phyloP scores from a whole-genome alignment of 306 rosid genomes.

The Fragaria iinumae region DNA sequence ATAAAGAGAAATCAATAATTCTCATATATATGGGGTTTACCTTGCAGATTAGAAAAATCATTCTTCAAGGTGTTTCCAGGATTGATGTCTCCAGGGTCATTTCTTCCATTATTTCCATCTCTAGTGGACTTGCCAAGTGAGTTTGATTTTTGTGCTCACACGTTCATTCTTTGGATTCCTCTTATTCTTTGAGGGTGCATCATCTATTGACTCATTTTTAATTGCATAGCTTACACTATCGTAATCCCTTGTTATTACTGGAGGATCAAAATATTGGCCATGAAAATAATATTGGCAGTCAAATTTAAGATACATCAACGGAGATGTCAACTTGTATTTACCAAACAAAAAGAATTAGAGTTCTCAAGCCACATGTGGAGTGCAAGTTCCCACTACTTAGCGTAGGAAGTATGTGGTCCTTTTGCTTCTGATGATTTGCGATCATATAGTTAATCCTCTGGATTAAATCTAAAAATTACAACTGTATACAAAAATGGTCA shows the following conservation, averaged over 20 bases:
- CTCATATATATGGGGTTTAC: slow-evolving; percentile 2
- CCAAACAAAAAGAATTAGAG: background rate
- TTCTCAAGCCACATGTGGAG: background rate
- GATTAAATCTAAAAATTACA: background rate
- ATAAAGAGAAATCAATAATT: slow-evolving; percentile 1
- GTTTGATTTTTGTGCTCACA: slow-evolving; percentile 29
- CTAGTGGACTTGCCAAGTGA: slow-evolving; percentile 88
- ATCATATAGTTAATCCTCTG: background rate
- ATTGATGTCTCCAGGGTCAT: slow-evolving; percentile 85
- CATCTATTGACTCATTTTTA: background rate
- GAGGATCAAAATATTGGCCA: background rate
- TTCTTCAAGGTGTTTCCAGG: slow-evolving; percentile 69
- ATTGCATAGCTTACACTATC: background rate
- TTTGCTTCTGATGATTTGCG: background rate
- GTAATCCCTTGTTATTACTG: background rate
- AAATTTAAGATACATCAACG: background rate
- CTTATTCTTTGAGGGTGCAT: slow-evolving; percentile 4
- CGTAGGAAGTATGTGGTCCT: background rate
- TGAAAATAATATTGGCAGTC: background rate
- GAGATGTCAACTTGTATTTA: background rate
- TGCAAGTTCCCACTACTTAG: background rate
- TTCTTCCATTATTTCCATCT: slow-evolving; percentile 76
- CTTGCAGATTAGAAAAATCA: slow-evolving; percentile 72
- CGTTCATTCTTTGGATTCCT: background rate
- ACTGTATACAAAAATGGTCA: background rate